Percentiles rank a stretch among this genome's conserved stretches.
phyloP scores from a whole-genome alignment of 1,139 yeast species.

The Zygoascus meyerae region DNA sequence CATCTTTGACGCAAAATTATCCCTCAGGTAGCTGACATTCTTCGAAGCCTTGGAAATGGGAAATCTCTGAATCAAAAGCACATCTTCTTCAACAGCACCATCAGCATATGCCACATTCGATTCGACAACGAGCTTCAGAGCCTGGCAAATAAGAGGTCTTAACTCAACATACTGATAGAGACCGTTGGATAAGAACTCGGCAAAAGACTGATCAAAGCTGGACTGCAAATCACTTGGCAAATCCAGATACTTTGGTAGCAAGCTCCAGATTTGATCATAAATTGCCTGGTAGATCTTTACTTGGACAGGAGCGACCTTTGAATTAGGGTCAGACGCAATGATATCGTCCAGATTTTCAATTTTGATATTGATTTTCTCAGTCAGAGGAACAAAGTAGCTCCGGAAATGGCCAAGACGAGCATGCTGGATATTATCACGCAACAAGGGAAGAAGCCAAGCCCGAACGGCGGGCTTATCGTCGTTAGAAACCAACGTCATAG shows the following conservation, averaged over 20 bases:
- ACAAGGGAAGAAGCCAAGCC: constrained; percentile 92
- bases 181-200: constrained; percentile 65
- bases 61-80: constrained; percentile 55
- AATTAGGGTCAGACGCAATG: constrained; percentile 20
- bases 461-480: constrained; percentile 54
- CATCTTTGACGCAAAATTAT: constrained; percentile 61
- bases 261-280: constrained; percentile 86
- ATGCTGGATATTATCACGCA: constrained; percentile 76
- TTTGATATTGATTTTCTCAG: constrained; percentile 51
- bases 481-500: constrained; percentile 62
- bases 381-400: constrained; percentile 59
- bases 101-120: constrained; percentile 57
- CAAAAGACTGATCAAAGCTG: constrained; percentile 70
- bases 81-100: constrained; percentile 54
- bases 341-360: constrained; percentile 40
- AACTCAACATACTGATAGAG: constrained; percentile 70
- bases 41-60: constrained; percentile 50
- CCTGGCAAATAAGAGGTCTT: constrained; percentile 76
- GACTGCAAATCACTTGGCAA: constrained; percentile 66
- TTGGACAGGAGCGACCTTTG: constrained; percentile 51
- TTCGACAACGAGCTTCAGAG: constrained; percentile 71
- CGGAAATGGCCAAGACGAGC: constrained; percentile 64
- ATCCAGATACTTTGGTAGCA: constrained; percentile 84
- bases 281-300: constrained; percentile 74
- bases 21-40: constrained; percentile 56